Base-by-base conservation (phyloP, 2,329 filamentous ascomycete genomes). In the Xylaria sp. region DNA sequence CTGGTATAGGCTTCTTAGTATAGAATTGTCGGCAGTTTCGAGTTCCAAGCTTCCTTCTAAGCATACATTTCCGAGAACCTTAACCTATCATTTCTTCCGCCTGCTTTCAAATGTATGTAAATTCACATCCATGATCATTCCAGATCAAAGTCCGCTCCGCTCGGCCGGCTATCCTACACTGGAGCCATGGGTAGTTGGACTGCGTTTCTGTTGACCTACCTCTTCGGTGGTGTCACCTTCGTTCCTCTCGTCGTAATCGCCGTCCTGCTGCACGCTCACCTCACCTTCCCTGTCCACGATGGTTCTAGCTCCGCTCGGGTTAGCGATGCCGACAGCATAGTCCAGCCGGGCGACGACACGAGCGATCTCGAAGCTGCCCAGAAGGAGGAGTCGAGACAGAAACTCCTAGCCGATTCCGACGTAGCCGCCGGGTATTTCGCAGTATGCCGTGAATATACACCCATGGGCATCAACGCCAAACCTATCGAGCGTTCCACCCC, bases 401-500 rank as follows among this genome's bases (percentile, higher is more conserved):
- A 82, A 50, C 71, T 79, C 39, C 80, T 84, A 22, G 85, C 89
- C 70, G 90, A 93, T 65, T 84, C 89, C 38, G 93, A 96, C 76
- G 92, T 94, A 45, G 92, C 93, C 1, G 92, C 94, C 9, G 94
- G 94, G 20, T 97, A 96, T 81, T 97, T 97, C 79, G 93, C 94
- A n/a, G 93, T 97, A 17, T 96, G 92, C 77, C 88, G 94, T 77
- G 94, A 97, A 81, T 97, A 96, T 80, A 92, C 93, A 0, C 93
- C 94, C 47, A 93, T 94, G 77, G 94, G 94, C 47, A 90, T 97
- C 78, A 96, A 96, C 82, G 93, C 93, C 67, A 97, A 95, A 80
- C 94, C 94, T 5, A 94, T 95, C 65, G 94, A 97, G 81, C 88
- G 93, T 67, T 88, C 90, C 36, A 95, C 92, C 0, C 93, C 94